Conservation (phyloP, 2,329 filamentous ascomycete genomes). For the Ascochyta fabae region DNA sequence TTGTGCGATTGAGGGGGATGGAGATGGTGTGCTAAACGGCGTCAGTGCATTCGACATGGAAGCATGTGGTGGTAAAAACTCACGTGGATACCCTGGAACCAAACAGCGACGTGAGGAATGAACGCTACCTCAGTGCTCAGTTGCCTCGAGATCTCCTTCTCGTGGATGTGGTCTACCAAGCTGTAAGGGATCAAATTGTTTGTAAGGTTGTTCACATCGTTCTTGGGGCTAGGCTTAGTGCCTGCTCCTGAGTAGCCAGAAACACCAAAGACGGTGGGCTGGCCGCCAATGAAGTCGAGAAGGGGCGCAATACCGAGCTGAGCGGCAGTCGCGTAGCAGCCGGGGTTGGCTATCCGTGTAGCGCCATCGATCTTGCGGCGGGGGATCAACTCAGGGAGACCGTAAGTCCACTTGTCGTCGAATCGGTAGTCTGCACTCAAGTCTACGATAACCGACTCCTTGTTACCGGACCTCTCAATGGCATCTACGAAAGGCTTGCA, state of each 20-base stretch:
- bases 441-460: slow-evolving; percentile 82
- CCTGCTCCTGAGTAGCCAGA: slow-evolving; percentile 95
- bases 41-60: background rate
- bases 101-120: slow-evolving; percentile 91
- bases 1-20: slow-evolving; percentile 82
- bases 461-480: slow-evolving; percentile 70
- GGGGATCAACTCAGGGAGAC: slow-evolving; percentile 83
- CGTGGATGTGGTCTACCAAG: slow-evolving; percentile 92
- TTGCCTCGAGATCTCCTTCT: slow-evolving; percentile 84
- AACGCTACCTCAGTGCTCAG: slow-evolving; percentile 79
- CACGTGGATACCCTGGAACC: slow-evolving; percentile 92
- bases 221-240: slow-evolving; percentile 93
- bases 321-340: slow-evolving; percentile 92
- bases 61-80: slow-evolving; percentile 21
- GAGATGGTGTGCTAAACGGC: slow-evolving; percentile 76
- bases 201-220: slow-evolving; percentile 80
- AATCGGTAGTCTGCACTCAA: slow-evolving; percentile 97
- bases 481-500: slow-evolving; percentile 95
- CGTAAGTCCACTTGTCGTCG: slow-evolving; percentile 84
- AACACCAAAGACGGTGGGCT: slow-evolving; percentile 86
- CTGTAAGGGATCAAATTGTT: slow-evolving; percentile 93
- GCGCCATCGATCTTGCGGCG: slow-evolving; percentile 78
- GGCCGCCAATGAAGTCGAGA: slow-evolving; percentile 75
- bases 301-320: slow-evolving; percentile 88
- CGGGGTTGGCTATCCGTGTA: slow-evolving; percentile 87